phyloP scores from a whole-genome alignment of 2,329 filamentous ascomycete genomes.

The Venturia pyrina region DNA sequence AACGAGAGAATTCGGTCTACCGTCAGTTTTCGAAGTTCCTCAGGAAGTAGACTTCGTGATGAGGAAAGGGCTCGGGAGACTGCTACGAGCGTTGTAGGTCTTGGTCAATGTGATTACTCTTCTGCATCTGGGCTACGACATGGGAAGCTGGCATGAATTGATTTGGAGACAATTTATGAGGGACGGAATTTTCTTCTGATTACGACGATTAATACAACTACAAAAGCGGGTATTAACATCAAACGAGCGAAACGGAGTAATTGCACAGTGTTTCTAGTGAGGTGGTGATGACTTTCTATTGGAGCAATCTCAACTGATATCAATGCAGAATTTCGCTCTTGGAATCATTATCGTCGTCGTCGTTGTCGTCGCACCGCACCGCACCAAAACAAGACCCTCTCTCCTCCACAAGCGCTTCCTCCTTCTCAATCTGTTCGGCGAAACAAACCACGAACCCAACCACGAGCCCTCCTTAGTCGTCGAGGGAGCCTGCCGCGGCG shows the following conservation, averaged over 20 bases:
- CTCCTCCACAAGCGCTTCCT: neutral
- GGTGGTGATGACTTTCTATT: neutral
- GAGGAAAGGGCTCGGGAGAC: no score
- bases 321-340: neutral
- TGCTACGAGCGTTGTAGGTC: no score
- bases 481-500: no score
- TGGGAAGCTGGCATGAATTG: neutral
- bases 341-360: neutral
- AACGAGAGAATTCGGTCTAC: neutral
- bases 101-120: neutral
- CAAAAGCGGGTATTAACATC: no score
- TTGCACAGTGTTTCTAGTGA: neutral
- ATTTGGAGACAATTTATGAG: neutral
- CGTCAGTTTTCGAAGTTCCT: neutral
- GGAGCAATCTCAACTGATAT: neutral
- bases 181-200: neutral
- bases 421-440: neutral
- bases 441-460: neutral
- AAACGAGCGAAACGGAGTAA: no score
- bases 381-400: neutral
- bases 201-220: no score
- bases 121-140: neutral
- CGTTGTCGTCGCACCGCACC: neutral
- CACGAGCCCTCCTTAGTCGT: neutral
- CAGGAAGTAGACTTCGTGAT: neutral